These are phyloP conservation scores for Phallus indusiatus DNA, from an alignment of 768 basidiomycete species.

Conservation along the genomic window DNA sequence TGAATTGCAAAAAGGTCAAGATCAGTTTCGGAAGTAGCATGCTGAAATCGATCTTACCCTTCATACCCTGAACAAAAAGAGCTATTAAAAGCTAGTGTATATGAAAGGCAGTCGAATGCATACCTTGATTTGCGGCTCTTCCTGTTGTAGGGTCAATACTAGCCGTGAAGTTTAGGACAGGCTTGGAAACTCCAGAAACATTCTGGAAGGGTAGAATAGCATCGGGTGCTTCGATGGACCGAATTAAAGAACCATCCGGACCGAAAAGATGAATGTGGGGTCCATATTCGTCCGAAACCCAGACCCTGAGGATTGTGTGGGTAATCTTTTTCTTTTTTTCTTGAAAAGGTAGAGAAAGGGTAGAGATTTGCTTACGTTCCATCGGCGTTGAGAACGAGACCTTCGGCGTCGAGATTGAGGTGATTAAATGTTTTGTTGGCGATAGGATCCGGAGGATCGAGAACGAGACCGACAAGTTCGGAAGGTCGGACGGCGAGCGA, in stretches of 20 bases:
- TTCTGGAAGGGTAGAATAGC: conserved; percentile 42
- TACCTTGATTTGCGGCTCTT: conserved; percentile 46
- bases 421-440: conserved; percentile 32
- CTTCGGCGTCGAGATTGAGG: conserved; percentile 49
- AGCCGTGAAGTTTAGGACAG: conserved; percentile 46
- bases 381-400: conserved; percentile 45
- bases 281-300: conserved; percentile 64
- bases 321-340: not conserved
- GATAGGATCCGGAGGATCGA: conserved; percentile 38
- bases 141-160: conserved; percentile 40
- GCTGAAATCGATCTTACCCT: not conserved
- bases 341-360: too few species aligned
- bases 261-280: conserved; percentile 53
- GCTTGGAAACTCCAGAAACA: conserved; percentile 15
- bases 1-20: conserved; percentile 28
- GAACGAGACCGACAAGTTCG: conserved; percentile 17
- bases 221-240: conserved; percentile 48
- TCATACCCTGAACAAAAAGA: not conserved
- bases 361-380: conserved; percentile 35
- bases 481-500: conserved; percentile 36
- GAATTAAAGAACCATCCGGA: conserved; percentile 36
- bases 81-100: not conserved
- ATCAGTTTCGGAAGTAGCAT: not conserved
- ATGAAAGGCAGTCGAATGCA: not conserved
- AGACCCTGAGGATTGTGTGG: conserved; percentile 31